phyloP scores from a whole-genome alignment of 129 eudicot genomes.

The Pseudognaphalium luteoalbum region DNA sequence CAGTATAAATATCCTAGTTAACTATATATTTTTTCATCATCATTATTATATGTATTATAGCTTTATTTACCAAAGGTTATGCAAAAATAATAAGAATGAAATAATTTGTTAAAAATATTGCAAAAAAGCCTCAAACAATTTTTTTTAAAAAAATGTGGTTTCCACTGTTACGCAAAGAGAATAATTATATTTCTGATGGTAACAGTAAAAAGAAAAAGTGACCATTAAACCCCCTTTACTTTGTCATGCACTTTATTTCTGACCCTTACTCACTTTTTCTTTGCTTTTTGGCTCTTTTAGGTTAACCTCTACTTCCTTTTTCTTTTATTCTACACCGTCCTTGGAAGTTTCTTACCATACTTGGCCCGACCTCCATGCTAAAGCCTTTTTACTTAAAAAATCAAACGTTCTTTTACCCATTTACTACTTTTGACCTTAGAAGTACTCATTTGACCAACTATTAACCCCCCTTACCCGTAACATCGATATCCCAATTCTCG shows the following conservation, averaged over 20 bases:
- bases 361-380: constrained; percentile 13
- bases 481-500: too few relatives aligned
- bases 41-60: too few relatives aligned
- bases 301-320: constrained; percentile 21
- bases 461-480: too few relatives aligned
- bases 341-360: constrained; percentile 44
- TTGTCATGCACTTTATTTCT: constrained; percentile 37
- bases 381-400: not conserved
- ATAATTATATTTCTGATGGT: not conserved
- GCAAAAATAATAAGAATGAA: too few relatives aligned
- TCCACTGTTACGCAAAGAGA: not conserved
- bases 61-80: too few relatives aligned
- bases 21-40: too few relatives aligned
- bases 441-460: constrained; percentile 4
- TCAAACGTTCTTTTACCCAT: not conserved
- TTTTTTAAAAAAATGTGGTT: not conserved
- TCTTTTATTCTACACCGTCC: constrained; percentile 27
- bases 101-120: too few relatives aligned
- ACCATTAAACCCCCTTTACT: constrained; percentile 22
- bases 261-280: constrained; percentile 38
- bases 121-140: too few relatives aligned
- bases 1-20: too few relatives aligned
- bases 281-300: constrained; percentile 24
- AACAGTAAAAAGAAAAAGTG: constrained; percentile 24
- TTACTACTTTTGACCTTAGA: constrained; percentile 2